Evolutionary conservation across 106 monocot species (phyloP), one percentile per base, ranked within the genome.

Genomic region (Acorus gramineus): DNA sequence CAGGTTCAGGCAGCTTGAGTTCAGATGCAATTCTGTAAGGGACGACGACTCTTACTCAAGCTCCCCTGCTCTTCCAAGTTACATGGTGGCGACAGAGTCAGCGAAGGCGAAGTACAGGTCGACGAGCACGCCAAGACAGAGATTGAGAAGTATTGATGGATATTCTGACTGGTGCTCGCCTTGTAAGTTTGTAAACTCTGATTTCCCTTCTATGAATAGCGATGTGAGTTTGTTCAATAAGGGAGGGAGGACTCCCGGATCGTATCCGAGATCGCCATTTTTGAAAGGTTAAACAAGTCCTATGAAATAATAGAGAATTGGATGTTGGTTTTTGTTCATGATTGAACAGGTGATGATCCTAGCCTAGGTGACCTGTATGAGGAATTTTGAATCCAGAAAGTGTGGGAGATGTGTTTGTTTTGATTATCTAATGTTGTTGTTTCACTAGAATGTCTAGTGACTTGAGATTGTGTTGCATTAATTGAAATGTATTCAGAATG

Each of bases 51-150:
- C 81, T 52, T 74, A 76, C 62, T 66, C 79, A 5, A 67, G 77
- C 69, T 83, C 83, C 50, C 79, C 84, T 46, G 66, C 66, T 11
- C 67, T 81, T 51, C 92, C 92, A 56, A 73, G 79, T 48, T 92
- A 84, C 72, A 92, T 92, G 92, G 84, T 82, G 50, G 69, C 76
- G 11, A 92, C 92, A 5, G 86, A 79, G 60, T 86, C 86, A 2
- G 77, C 84, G 2, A 87, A 77, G 60, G 86, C 92, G 4, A 86
- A 77, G 65, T 81, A 79, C 46, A 77, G 86, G 71, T 92, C 92
- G 11, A 64, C 77, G 67, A 92, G 86, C 79, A 86, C 92, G 28
- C 92, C 92, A 7, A 84, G 77, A 59, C 84, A 84, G 54, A 65
- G 86, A 4, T 0, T 59, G 6, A 67, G 59, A 55, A 47, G 42